phyloP scores from a whole-genome alignment of 257 asterid genomes.

The Rhazya stricta region DNA sequence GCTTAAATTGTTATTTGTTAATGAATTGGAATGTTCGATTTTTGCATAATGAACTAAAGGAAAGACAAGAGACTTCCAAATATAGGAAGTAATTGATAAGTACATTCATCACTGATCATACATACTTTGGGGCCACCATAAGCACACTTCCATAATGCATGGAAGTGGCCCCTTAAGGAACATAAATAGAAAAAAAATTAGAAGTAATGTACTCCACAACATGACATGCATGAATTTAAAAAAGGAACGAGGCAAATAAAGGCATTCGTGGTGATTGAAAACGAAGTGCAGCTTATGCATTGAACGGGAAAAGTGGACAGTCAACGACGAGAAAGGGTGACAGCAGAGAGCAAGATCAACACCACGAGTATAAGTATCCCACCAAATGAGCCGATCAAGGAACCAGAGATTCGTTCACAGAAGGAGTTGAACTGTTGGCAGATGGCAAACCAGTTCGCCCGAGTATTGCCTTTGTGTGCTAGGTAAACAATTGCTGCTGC shows the following conservation, averaged over 20 bases:
- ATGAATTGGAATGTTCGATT: no score
- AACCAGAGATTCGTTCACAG: constrained; percentile 63
- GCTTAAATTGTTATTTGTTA: no score
- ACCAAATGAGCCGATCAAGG: constrained; percentile 59
- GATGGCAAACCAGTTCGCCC: constrained; percentile 69
- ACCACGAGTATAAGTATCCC: constrained; percentile 43
- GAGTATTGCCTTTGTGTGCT: constrained; percentile 69
- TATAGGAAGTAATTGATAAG: not conserved
- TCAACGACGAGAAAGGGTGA: constrained; percentile 45
- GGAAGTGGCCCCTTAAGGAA: not conserved
- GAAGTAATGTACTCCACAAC: not conserved
- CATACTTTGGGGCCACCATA: not conserved
- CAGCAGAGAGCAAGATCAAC: constrained; percentile 47
- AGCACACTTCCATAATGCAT: not conserved
- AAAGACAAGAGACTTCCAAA: not conserved
- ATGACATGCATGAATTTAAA: not conserved
- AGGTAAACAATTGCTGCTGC: constrained; percentile 80
- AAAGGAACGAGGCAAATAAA: no score
- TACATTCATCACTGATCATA: not conserved
- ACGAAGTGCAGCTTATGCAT: not conserved
- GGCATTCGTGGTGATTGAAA: not conserved
- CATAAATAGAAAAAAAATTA: not conserved
- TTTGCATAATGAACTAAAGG: not conserved
- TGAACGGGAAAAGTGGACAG: not conserved
- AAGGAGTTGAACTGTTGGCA: constrained; percentile 71